Evolutionary conservation across 129 eudicot genomes (phyloP).

Genomic region (Pseudognaphalium luteoalbum): DNA sequence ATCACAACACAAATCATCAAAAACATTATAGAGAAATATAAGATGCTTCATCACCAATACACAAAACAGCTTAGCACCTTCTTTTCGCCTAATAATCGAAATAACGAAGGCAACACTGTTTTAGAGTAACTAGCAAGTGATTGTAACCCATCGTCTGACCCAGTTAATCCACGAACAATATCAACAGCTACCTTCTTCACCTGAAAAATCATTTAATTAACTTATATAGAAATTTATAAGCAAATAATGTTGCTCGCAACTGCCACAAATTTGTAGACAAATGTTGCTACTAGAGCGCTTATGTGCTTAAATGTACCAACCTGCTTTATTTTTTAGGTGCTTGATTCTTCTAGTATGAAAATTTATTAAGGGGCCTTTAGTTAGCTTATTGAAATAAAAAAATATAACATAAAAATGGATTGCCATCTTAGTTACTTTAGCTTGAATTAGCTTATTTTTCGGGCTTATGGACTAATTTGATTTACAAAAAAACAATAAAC

Average conservation of each 20-base stretch:
- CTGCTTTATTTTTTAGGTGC: not conserved
- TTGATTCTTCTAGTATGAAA: no score
- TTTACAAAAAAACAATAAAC: no score
- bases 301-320: not conserved
- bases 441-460: no score
- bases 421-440: no score
- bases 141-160: constrained; percentile 20
- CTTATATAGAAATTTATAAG: not conserved
- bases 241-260: not conserved
- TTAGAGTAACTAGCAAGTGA: constrained; percentile 59
- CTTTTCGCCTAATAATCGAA: constrained; percentile 8
- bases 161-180: constrained; percentile 78
- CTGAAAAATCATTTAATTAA: constrained; percentile 34
- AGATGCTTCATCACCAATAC: not conserved
- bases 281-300: not conserved
- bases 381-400: no score
- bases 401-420: no score
- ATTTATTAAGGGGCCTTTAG: no score
- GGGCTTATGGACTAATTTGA: no score
- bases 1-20: not conserved
- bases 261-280: not conserved
- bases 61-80: constrained; percentile 6
- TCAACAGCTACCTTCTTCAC: constrained; percentile 85
- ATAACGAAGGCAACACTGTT: constrained; percentile 35
- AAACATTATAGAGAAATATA: not conserved